Conservation (phyloP, 768 basidiomycete species). For the Lepiota venenata region DNA sequence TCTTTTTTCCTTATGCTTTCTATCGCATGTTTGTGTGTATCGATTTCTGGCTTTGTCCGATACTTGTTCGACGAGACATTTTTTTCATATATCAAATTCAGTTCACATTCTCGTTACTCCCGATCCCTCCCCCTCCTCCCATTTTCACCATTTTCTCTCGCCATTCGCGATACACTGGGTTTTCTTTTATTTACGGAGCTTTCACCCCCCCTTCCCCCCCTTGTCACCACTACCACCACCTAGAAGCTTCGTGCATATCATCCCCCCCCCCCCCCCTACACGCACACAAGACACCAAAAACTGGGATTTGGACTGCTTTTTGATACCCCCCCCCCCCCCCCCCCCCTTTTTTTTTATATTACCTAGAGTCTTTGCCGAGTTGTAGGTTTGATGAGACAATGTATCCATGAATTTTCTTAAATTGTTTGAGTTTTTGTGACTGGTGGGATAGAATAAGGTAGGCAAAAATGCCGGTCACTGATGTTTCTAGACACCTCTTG, state of each 20-base stretch:
- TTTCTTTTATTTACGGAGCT: background rate
- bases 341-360: background rate
- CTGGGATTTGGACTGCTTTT: background rate
- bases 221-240: background rate
- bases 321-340: background rate
- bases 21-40: slow-evolving; percentile 11
- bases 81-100: background rate
- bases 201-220: background rate
- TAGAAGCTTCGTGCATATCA: background rate
- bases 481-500: too few species aligned
- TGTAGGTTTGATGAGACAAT: too few species aligned
- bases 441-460: too few species aligned
- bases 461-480: too few species aligned
- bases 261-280: background rate
- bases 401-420: too few species aligned
- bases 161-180: background rate
- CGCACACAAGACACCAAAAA: background rate
- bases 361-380: background rate
- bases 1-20: slow-evolving; percentile 1
- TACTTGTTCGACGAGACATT: slow-evolving; percentile 14
- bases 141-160: background rate
- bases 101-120: background rate
- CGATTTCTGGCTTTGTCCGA: slow-evolving; percentile 8
- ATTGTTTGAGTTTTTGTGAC: too few species aligned
- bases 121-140: background rate